A percentile compares a stretch with the other conserved stretches of the same genome.
Conservation (phyloP, 805 yeast species). For the Scheffersomyces stipitis region DNA sequence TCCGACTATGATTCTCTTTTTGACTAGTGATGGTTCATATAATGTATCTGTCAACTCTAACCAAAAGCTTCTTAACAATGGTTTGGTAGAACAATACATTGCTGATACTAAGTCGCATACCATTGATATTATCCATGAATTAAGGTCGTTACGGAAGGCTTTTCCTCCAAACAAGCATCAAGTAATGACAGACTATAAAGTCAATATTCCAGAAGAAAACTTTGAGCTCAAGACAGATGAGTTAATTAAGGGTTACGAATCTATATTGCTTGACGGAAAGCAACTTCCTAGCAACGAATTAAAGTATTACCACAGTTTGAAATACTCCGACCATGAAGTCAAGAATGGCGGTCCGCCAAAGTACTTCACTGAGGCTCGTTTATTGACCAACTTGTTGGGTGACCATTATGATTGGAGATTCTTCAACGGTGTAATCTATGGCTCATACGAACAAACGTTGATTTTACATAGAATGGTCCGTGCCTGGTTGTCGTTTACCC, state of each 20-base stretch:
- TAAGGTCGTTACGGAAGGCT: slow-evolving; percentile 15
- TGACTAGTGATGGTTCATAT: slow-evolving; percentile 35
- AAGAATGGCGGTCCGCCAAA: slow-evolving; percentile 35
- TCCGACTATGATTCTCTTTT: slow-evolving; percentile 24
- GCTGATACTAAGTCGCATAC: slow-evolving; percentile 2
- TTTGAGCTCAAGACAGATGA: slow-evolving; percentile 23
- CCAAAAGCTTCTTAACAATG: slow-evolving; percentile 19
- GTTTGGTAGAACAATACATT: slow-evolving; percentile 22
- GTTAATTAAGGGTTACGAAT: slow-evolving; percentile 16
- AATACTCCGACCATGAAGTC: slow-evolving; percentile 27
- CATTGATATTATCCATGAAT: slow-evolving; percentile 21
- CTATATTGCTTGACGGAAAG: slow-evolving; percentile 15
- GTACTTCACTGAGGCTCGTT: slow-evolving; percentile 38
- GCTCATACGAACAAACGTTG: slow-evolving; percentile 17
- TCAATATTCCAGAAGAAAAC: slow-evolving; percentile 25
- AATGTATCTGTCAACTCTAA: slow-evolving; percentile 17
- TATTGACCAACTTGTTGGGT: slow-evolving; percentile 21
- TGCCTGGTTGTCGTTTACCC: slow-evolving; percentile 26
- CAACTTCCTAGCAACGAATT: slow-evolving; percentile 17
- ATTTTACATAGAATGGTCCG: slow-evolving; percentile 21
- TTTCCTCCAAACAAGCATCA: slow-evolving; percentile 17
- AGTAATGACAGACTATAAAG: slow-evolving; percentile 26
- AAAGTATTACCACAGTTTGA: slow-evolving; percentile 33
- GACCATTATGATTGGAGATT: slow-evolving; percentile 32
- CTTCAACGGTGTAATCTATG: slow-evolving; percentile 19